Evolutionary conservation across 768 basidiomycete species (phyloP).

Genomic region (Mrakia gelida): DNA sequence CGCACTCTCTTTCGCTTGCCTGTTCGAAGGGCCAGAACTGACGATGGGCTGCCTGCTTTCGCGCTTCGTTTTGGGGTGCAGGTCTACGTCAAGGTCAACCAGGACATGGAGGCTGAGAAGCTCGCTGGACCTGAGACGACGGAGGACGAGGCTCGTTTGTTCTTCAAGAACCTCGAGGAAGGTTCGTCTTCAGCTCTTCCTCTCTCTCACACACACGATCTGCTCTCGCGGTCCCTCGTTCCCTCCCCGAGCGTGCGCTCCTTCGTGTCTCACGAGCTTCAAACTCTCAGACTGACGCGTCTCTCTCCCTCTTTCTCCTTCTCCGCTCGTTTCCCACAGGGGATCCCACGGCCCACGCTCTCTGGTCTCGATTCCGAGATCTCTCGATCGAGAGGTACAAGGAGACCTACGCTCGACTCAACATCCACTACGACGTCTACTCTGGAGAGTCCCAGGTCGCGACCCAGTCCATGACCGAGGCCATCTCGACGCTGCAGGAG

Average conservation of each 20-base stretch:
- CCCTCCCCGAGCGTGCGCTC: too few relatives aligned
- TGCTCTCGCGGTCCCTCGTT: background rate
- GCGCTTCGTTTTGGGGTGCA: conserved; percentile 22
- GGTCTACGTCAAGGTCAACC: conserved; percentile 89
- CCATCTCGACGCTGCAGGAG: conserved; percentile 62
- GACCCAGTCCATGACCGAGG: conserved; percentile 59
- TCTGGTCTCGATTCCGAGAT: conserved; percentile 92
- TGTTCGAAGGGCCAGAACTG: background rate
- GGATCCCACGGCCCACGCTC: conserved; percentile 71
- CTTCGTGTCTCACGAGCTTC: too few relatives aligned
- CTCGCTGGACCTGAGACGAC: conserved; percentile 37
- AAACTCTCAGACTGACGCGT: background rate
- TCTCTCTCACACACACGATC: background rate
- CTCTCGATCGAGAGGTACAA: conserved; percentile 84
- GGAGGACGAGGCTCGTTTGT: conserved; percentile 62
- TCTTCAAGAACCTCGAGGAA: conserved; percentile 94
- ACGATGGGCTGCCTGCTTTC: background rate
- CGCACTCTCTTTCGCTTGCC: background rate
- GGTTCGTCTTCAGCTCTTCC: conserved; percentile 44
- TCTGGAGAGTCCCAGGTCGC: conserved; percentile 63
- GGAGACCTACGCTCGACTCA: conserved; percentile 80
- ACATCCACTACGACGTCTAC: conserved; percentile 87
- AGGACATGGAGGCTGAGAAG: conserved; percentile 52
- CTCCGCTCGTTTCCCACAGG: conserved; percentile 46
- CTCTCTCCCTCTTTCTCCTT: background rate